A percentile compares a stretch with the other conserved stretches of the same genome.
phyloP scores from a whole-genome alignment of 2,329 filamentous ascomycete genomes.

The Penicillium italicum region DNA sequence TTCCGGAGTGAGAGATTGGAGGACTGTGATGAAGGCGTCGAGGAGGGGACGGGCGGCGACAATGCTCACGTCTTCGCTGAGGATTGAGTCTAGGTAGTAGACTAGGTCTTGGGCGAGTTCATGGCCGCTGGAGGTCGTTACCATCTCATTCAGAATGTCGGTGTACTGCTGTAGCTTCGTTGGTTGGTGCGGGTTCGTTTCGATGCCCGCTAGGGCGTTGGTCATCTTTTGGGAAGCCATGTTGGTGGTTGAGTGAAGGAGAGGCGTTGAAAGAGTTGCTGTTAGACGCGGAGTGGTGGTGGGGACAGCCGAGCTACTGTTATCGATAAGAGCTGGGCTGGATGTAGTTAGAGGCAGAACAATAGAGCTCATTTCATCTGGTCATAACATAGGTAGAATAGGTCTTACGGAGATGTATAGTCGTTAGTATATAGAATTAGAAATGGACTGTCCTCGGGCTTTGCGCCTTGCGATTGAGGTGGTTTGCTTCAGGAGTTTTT shows the following conservation, averaged over 20 bases:
- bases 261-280: neutral
- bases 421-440: neutral
- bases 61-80: conserved; percentile 67
- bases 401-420: too few relatives aligned
- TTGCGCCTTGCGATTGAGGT: neutral
- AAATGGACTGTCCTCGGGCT: neutral
- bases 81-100: conserved; percentile 65
- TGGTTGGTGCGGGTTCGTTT: conserved; percentile 46
- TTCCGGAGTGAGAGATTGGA: conserved; percentile 54
- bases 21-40: conserved; percentile 61
- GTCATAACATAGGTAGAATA: neutral
- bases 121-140: conserved; percentile 43
- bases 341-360: neutral
- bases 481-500: neutral
- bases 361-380: neutral
- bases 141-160: conserved; percentile 55
- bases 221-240: conserved; percentile 53
- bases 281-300: neutral
- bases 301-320: conserved; percentile 1
- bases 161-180: conserved; percentile 57
- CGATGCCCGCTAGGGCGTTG: conserved; percentile 49
- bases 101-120: conserved; percentile 60
- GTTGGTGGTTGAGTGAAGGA: neutral
- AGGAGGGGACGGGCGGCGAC: conserved; percentile 72
- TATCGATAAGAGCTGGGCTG: conserved; percentile 7